Conservation (phyloP, 768 basidiomycete genomes). For the Epithele typhae region DNA sequence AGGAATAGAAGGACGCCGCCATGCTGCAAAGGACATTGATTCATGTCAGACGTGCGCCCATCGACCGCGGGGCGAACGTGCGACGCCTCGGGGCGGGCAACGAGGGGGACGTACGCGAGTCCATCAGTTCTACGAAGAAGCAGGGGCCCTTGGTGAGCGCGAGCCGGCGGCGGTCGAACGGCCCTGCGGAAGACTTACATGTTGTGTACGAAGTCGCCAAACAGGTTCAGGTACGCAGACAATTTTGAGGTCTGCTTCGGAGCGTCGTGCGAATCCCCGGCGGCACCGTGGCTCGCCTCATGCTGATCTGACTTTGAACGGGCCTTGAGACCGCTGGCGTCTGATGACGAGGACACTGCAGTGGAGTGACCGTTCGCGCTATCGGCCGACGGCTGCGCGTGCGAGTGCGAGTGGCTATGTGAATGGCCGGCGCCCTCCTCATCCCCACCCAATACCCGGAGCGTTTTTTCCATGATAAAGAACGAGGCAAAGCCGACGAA, state of each 20-base stretch:
- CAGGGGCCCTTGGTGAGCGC: background rate
- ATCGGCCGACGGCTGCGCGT: constrained; percentile 35
- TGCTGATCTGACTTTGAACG: constrained; percentile 31
- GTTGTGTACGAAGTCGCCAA: constrained; percentile 93
- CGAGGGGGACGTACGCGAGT: constrained; percentile 57
- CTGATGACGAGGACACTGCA: constrained; percentile 37
- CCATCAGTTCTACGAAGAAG: constrained; percentile 74
- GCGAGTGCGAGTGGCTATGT: constrained; percentile 61
- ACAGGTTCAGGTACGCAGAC: constrained; percentile 89
- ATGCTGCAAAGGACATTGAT: constrained; percentile 44
- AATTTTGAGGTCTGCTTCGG: constrained; percentile 66
- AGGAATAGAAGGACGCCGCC: constrained; percentile 97
- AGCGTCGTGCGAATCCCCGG: constrained; percentile 21
- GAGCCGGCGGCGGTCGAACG: background rate
- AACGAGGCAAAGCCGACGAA: constrained; percentile 87
- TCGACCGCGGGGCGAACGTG: constrained; percentile 11
- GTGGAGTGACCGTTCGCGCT: constrained; percentile 37
- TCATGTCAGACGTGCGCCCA: background rate
- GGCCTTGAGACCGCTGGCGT: constrained; percentile 46
- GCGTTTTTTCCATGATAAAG: constrained; percentile 90
- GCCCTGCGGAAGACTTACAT: constrained; percentile 49
- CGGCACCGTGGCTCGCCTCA: constrained; percentile 6
- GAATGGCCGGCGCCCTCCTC: constrained; percentile 45
- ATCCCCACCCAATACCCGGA: constrained; percentile 72
- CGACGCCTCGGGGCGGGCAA: constrained; percentile 1